Conservation (phyloP, 768 basidiomycete genomes). For the Mycena alexandri region DNA sequence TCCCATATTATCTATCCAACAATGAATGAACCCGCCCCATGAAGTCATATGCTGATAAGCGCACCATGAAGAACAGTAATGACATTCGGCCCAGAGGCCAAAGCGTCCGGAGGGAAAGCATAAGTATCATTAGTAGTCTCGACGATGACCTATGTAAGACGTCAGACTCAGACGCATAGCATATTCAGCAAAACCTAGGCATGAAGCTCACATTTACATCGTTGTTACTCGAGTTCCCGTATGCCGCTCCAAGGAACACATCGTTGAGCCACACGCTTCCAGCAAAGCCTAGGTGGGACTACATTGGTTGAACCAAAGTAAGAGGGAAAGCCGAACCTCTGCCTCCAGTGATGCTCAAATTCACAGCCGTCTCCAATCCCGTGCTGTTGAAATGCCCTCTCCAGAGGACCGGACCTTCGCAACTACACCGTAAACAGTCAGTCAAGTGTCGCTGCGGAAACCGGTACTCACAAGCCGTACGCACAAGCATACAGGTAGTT, state of each 20-base stretch:
- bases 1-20: constrained; percentile 64
- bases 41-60: not conserved
- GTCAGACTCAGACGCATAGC: constrained; percentile 1
- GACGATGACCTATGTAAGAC: constrained; percentile 41
- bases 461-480: constrained; percentile 64
- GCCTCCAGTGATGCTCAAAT: constrained; percentile 71
- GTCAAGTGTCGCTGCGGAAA: not conserved
- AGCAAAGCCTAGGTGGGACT: constrained; percentile 62
- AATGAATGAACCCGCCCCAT: not conserved
- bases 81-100: constrained; percentile 65
- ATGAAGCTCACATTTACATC: constrained; percentile 44
- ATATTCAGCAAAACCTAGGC: no score
- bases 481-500: constrained; percentile 66
- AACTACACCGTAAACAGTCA: constrained; percentile 49
- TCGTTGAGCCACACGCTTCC: constrained; percentile 73
- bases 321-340: constrained; percentile 49
- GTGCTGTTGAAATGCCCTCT: constrained; percentile 67
- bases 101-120: constrained; percentile 59
- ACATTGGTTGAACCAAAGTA: not conserved
- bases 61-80: constrained; percentile 66
- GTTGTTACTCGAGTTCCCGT: constrained; percentile 53
- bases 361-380: constrained; percentile 56
- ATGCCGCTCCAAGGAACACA: constrained; percentile 63
- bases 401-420: constrained; percentile 72
- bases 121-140: constrained; percentile 64